These are phyloP conservation scores for Gossypium herbaceum DNA, from an alignment of 345 rosid genomes.

Conservation along the genomic window DNA sequence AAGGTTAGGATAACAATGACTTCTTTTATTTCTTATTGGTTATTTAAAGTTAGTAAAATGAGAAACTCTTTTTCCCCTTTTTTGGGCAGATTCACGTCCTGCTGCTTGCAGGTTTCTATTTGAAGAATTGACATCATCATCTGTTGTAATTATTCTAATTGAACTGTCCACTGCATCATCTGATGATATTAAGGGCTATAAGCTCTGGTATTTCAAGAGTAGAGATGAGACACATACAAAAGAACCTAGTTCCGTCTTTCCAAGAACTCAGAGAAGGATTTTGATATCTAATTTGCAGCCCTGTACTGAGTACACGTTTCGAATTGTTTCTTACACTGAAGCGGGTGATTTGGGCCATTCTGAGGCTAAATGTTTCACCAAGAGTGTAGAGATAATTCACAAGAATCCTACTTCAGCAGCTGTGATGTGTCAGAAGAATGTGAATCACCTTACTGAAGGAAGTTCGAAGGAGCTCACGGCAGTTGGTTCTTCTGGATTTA, in stretches of 20 bases:
- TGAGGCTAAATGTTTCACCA: conserved; percentile 63
- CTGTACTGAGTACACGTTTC: conserved; percentile 72
- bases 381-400: conserved; percentile 55
- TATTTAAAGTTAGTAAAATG: conserved; percentile 6
- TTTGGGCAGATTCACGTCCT: conserved; percentile 55
- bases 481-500: conserved; percentile 50
- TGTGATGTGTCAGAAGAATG: conserved; percentile 28
- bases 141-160: conserved; percentile 57
- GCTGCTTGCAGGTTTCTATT: conserved; percentile 81
- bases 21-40: neutral
- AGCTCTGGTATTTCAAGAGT: conserved; percentile 83
- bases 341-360: conserved; percentile 59
- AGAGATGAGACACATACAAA: conserved; percentile 52
- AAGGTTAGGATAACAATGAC: conserved; percentile 42
- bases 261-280: conserved; percentile 70
- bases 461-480: conserved; percentile 30
- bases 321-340: conserved; percentile 55
- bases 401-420: conserved; percentile 37
- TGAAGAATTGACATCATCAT: conserved; percentile 67
- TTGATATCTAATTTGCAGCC: conserved; percentile 76
- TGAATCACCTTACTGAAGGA: conserved; percentile 33
- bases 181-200: conserved; percentile 66
- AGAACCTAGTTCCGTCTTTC: conserved; percentile 55
- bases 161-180: conserved; percentile 48
- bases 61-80: conserved; percentile 15